Evolutionary conservation across 805 yeast genomes (phyloP).

Genomic region (Metschnikowia lochheadii): DNA sequence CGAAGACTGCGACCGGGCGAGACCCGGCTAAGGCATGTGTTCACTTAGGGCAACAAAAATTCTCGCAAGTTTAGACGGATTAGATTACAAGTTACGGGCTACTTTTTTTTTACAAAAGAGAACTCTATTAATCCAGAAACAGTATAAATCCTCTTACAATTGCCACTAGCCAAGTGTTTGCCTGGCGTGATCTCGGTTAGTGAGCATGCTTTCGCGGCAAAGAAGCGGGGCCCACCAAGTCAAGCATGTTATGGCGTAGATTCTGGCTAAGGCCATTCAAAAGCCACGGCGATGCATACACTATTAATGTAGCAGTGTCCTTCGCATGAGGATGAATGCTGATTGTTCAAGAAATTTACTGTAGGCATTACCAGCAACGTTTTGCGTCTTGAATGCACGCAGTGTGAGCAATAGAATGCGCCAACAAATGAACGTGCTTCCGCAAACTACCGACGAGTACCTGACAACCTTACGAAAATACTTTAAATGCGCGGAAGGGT

Average conservation of each 20-base stretch:
- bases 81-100: background rate
- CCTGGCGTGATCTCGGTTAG: background rate
- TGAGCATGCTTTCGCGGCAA: background rate
- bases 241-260: too few relatives aligned
- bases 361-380: background rate
- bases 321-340: background rate
- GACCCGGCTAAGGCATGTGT: slow-evolving; percentile 1
- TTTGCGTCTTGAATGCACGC: slow-evolving; percentile 1
- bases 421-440: background rate
- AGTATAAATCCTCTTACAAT: background rate
- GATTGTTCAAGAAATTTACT: background rate
- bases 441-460: background rate
- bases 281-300: too few relatives aligned
- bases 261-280: too few relatives aligned
- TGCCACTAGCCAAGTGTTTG: background rate
- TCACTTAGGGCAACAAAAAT: background rate
- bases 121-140: background rate
- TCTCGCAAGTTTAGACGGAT: background rate
- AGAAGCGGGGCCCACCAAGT: background rate
- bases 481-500: background rate
- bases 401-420: background rate
- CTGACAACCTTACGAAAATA: background rate
- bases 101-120: background rate
- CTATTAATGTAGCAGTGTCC: too few relatives aligned
- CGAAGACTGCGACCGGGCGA: background rate